Percentiles rank a stretch among this genome's conserved stretches.
phyloP scores from a whole-genome alignment of 345 rosid genomes.

The Eucalyptus pumila region DNA sequence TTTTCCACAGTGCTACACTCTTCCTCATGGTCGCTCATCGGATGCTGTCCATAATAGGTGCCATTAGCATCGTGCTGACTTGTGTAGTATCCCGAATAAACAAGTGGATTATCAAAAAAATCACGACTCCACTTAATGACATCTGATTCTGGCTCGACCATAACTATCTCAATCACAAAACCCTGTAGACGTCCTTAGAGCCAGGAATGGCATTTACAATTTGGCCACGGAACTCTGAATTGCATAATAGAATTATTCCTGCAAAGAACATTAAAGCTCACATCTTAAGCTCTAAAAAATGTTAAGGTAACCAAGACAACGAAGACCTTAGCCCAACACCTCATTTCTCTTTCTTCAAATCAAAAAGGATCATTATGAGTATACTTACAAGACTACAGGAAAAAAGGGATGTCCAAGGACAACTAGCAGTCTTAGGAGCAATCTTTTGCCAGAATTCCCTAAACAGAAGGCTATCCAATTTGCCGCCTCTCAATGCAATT shows the following conservation, averaged over 20 bases:
- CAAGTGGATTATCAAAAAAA: constrained; percentile 41
- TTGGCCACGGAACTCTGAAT: neutral
- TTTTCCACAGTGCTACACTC: constrained; percentile 52
- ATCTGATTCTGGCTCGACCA: constrained; percentile 37
- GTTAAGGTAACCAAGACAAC: neutral
- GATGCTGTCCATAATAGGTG: constrained; percentile 17
- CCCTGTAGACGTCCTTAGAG: neutral
- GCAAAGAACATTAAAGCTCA: neutral
- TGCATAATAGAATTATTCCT: neutral
- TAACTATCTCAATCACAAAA: constrained; percentile 7
- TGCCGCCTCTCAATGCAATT: neutral
- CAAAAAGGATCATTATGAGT: neutral
- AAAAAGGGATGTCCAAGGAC: neutral
- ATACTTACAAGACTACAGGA: neutral
- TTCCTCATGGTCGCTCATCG: constrained; percentile 26
- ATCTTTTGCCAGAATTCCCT: neutral
- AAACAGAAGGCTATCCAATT: neutral
- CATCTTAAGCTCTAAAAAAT: neutral
- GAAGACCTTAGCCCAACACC: neutral
- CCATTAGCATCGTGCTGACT: constrained; percentile 22
- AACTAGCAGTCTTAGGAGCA: neutral
- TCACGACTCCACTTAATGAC: constrained; percentile 41
- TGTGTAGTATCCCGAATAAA: constrained; percentile 37
- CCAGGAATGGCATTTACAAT: neutral
- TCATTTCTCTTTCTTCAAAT: neutral